These are phyloP conservation scores for Collybia nuda DNA, from an alignment of 768 basidiomycete genomes.

Conservation along the genomic window DNA sequence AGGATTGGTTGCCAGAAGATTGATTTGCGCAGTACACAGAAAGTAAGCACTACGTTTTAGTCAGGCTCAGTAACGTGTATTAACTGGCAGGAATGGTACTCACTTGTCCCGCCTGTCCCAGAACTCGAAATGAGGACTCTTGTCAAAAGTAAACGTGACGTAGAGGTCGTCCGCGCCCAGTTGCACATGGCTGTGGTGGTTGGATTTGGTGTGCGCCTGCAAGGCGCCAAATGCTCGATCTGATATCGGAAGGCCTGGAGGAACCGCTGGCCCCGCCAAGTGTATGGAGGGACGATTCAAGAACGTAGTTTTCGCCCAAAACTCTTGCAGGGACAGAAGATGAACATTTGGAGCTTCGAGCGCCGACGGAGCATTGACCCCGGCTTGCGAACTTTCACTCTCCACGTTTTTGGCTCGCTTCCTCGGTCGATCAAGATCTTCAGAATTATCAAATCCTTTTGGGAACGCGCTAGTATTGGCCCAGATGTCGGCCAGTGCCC, in stretches of 20 bases:
- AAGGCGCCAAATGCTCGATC: neutral
- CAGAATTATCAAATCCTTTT: neutral
- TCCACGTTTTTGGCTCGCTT: neutral
- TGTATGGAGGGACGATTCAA: neutral
- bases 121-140: slow-evolving; percentile 29
- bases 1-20: slow-evolving; percentile 29
- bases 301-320: neutral
- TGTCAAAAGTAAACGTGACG: slow-evolving; percentile 25
- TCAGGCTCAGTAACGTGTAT: neutral
- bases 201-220: slow-evolving; percentile 10
- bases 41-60: slow-evolving; percentile 18
- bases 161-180: slow-evolving; percentile 26
- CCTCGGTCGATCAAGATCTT: neutral
- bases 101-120: slow-evolving; percentile 35
- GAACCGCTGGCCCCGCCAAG: neutral
- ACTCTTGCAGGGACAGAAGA: neutral
- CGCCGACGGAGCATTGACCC: neutral
- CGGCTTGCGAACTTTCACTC: neutral
- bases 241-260: neutral
- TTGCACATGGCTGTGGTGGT: slow-evolving; percentile 21
- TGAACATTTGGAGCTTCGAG: neutral
- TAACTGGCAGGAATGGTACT: slow-evolving; percentile 6
- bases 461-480: neutral
- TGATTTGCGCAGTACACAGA: slow-evolving; percentile 27
- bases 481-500: neutral